Percentiles rank a stretch among this genome's conserved stretches.
Conservation (phyloP, 169 alveolate genomes). For the Eimeria maxima region DNA sequence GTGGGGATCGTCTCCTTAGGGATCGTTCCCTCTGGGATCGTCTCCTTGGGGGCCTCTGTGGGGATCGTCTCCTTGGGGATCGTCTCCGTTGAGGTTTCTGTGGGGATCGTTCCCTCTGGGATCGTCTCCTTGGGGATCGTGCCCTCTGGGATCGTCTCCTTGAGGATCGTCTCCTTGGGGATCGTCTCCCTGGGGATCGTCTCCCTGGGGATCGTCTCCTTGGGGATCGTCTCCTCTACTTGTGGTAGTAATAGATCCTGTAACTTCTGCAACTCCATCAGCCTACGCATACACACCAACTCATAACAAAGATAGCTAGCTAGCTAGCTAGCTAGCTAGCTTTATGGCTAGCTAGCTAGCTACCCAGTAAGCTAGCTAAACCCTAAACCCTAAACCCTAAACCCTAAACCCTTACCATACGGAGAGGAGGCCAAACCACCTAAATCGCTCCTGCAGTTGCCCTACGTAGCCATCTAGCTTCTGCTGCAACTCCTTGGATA, state of each 20-base stretch:
- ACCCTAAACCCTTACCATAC: slow-evolving; percentile 51
- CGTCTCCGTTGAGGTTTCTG: not conserved
- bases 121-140: too few species aligned
- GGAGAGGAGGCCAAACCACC: slow-evolving; percentile 66
- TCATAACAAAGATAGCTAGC: too few species aligned
- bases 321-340: too few species aligned
- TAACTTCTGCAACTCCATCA: slow-evolving; percentile 59
- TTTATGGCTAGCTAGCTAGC: not conserved
- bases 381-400: not conserved
- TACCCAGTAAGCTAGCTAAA: not conserved
- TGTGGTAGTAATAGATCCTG: slow-evolving; percentile 18
- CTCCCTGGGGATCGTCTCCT: not conserved
- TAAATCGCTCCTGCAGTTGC: slow-evolving; percentile 54
- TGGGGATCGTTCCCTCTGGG: too few species aligned
- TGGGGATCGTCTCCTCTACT: too few species aligned
- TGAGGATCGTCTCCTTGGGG: too few species aligned
- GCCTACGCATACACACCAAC: not conserved
- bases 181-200: too few species aligned
- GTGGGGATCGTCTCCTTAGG: too few species aligned
- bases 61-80: too few species aligned
- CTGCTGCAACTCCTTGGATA: slow-evolving; percentile 31
- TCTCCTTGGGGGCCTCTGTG: too few species aligned
- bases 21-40: too few species aligned
- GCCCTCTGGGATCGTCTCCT: too few species aligned
- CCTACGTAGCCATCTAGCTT: slow-evolving; percentile 18